Conservation (phyloP, 305 asterid species). For the Fraxinus greggii region DNA sequence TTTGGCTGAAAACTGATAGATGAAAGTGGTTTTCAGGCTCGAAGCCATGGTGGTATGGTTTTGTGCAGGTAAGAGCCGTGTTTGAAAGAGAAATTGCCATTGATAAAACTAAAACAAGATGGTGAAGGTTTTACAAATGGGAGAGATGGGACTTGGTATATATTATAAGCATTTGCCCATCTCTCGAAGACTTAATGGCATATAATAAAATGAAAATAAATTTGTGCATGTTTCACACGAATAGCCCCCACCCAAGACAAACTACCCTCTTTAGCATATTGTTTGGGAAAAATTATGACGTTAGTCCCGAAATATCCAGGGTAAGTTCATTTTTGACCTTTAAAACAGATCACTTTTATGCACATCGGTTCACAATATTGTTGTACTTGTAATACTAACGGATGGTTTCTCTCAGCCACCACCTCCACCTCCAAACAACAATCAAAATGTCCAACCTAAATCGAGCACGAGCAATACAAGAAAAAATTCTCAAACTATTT, state of each 20-base stretch:
- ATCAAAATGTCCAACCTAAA: not conserved
- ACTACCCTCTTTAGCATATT: not conserved
- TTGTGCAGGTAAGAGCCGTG: conserved; percentile 8
- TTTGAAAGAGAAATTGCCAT: conserved; percentile 32
- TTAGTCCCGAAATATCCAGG: not conserved
- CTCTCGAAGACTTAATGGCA: not conserved
- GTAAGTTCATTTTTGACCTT: not conserved
- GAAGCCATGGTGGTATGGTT: conserved; percentile 1
- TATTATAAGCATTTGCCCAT: not conserved
- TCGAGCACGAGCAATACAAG: not conserved
- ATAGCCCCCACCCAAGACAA: not conserved
- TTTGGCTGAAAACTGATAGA: not conserved
- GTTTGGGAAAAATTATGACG: not conserved
- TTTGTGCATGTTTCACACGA: not conserved
- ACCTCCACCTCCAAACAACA: not conserved
- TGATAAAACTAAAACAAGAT: not conserved
- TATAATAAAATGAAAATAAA: not conserved
- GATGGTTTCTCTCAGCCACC: not conserved
- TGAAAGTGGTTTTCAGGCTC: not conserved
- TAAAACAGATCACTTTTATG: not conserved
- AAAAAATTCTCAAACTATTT: not conserved
- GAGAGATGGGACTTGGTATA: not conserved
- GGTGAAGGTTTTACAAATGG: not conserved
- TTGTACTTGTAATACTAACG: not conserved
- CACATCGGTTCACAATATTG: not conserved